Conservation (phyloP, 768 basidiomycete species). For the Cyclocybe cylindracea region DNA sequence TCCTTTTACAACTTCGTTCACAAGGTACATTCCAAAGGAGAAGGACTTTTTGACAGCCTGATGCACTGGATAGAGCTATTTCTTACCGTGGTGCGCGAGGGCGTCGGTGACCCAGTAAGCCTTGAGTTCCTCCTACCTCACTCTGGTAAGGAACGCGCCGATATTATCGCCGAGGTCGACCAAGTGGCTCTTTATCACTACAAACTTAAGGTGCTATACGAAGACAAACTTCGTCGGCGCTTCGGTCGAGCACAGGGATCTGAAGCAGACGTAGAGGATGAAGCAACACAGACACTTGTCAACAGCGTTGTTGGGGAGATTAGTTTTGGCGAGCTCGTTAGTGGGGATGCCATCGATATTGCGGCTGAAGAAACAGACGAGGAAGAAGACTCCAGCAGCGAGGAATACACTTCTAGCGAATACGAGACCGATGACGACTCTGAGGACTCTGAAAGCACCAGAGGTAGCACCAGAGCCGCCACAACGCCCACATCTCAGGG, state of each 20-base stretch:
- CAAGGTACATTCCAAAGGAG: constrained; percentile 97
- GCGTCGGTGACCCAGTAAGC: constrained; percentile 72
- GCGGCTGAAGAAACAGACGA: constrained; percentile 72
- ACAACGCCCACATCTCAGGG: neutral
- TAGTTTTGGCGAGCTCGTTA: constrained; percentile 76
- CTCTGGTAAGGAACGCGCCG: constrained; percentile 70
- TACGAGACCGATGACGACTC: constrained; percentile 36
- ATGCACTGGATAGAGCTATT: constrained; percentile 99
- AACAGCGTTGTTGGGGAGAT: constrained; percentile 81
- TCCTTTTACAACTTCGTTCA: constrained; percentile 97
- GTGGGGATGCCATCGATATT: constrained; percentile 78
- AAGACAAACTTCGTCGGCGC: constrained; percentile 85
- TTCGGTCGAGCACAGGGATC: constrained; percentile 63
- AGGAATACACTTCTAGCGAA: constrained; percentile 44
- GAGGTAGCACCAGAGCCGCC: constrained; percentile 8
- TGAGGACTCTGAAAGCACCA: constrained; percentile 31
- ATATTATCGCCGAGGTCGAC: constrained; percentile 85
- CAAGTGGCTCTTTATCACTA: constrained; percentile 91
- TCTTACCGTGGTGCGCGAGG: constrained; percentile 87
- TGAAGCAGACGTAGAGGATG: constrained; percentile 75
- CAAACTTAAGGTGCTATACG: constrained; percentile 89
- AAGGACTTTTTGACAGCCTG: constrained; percentile 88
- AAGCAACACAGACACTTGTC: constrained; percentile 79
- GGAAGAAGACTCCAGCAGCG: constrained; percentile 24
- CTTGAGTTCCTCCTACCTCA: constrained; percentile 92